Conservation (phyloP, 2,329 filamentous ascomycete genomes). For the Alternaria sp. region DNA sequence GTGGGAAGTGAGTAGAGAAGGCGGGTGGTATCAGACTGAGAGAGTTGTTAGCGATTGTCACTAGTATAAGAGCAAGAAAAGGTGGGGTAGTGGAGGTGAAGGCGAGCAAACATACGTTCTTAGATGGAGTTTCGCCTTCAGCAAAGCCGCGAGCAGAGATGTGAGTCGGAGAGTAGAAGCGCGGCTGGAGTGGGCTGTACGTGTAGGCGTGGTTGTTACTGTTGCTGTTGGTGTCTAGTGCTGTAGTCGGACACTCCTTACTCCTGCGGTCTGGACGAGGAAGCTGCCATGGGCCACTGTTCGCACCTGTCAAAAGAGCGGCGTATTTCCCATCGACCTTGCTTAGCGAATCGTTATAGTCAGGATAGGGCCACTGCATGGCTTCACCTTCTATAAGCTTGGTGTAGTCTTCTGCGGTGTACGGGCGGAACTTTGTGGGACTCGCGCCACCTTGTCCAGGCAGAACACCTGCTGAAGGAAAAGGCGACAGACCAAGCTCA, state of each 20-base stretch:
- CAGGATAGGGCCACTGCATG: conserved; percentile 30
- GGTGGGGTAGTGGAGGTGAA: conserved; percentile 18
- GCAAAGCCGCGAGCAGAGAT: conserved; percentile 29
- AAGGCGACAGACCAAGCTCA: conserved; percentile 26
- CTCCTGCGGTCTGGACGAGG: conserved; percentile 27
- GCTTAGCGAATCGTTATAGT: conserved; percentile 18
- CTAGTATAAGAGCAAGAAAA: neutral
- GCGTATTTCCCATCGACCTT: conserved; percentile 17
- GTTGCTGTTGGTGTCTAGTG: conserved; percentile 8
- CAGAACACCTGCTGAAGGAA: conserved; percentile 19
- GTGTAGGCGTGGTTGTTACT: neutral
- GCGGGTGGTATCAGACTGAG: conserved; percentile 37
- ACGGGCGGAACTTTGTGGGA: conserved; percentile 37
- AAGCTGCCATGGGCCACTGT: conserved; percentile 15
- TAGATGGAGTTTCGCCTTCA: conserved; percentile 38
- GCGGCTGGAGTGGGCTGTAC: conserved; percentile 31
- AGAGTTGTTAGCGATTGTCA: conserved; percentile 19
- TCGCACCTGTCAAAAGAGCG: conserved; percentile 19
- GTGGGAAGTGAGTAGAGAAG: conserved; percentile 34
- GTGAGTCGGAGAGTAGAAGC: conserved; percentile 45
- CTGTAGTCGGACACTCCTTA: conserved; percentile 21
- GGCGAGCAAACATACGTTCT: conserved; percentile 36
- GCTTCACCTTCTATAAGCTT: conserved; percentile 37
- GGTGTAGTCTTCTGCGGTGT: conserved; percentile 40
- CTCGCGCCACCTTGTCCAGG: conserved; percentile 26